phyloP scores from a whole-genome alignment of 305 asterid species.

The Euphrasia arctica region DNA sequence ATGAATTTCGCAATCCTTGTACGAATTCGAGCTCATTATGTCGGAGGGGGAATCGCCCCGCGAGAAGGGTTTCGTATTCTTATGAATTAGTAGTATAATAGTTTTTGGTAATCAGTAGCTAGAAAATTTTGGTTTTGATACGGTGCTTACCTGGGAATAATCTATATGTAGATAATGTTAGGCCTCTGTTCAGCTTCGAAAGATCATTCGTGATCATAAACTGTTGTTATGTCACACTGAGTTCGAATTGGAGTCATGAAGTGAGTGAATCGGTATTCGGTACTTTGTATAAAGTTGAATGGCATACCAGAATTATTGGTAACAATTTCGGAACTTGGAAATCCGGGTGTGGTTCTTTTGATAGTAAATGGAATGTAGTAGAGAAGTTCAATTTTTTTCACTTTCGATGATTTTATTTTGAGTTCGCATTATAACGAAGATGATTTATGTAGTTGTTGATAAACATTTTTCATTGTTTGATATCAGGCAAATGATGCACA shows the following conservation, averaged over 20 bases:
- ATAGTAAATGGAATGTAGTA: constrained; percentile 3
- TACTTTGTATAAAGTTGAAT: constrained; percentile 12
- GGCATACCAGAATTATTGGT: neutral
- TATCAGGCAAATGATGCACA: constrained; percentile 98
- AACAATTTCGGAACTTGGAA: neutral
- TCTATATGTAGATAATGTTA: constrained; percentile 8
- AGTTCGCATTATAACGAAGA: neutral
- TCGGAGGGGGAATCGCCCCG: neutral
- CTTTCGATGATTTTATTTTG: neutral
- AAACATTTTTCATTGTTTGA: too few relatives aligned
- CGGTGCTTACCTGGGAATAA: neutral
- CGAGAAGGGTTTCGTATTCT: neutral
- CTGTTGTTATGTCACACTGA: neutral
- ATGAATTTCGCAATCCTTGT: constrained; percentile 13
- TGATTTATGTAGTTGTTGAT: neutral
- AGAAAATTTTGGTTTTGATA: too few relatives aligned
- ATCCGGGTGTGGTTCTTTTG: neutral
- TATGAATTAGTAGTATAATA: too few relatives aligned
- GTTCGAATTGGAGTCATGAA: neutral
- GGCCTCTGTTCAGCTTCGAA: neutral
- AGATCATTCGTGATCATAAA: neutral
- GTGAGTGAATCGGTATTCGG: neutral
- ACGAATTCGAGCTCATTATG: constrained; percentile 12
- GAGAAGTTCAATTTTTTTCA: neutral
- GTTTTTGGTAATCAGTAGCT: too few relatives aligned